Evolutionary conservation across 2,329 filamentous ascomycete species (phyloP), one percentile per base, ranked within the genome.

Genomic region (Dothistroma pini): DNA sequence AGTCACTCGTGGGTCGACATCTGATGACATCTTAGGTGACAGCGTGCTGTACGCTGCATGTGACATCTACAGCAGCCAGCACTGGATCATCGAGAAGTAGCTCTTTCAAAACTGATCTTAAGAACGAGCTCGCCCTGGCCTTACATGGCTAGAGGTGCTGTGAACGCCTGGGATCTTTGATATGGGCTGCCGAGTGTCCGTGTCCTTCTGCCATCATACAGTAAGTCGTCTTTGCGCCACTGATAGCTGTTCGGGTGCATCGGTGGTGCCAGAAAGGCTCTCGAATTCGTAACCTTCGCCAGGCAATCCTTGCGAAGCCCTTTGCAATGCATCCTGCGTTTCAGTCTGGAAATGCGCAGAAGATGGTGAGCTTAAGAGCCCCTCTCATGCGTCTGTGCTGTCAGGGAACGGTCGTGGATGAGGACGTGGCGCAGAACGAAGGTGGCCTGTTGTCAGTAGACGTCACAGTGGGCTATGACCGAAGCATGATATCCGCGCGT

Each of bases 31-130:
- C 77, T 47, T 72, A 75, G 0, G 80, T 81, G 0, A 80, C 81
- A 0, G 79, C 82, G 66, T 84, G 84, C 62, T 84, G 83, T 4
- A 82, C 81, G 63, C 83, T 84, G 66, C 83, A 85, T 29, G 78
- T 78, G 1, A 79, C 79, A 0, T 79, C 81, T 4, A 85, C 78
- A 19, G 70, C 69, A 12, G 76, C 67, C 0, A 82, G 82, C 0
- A 79, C 72, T 10, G 69, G 58, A 5, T 66, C 61, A 2, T 63
- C 72, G 2, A 77, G 77, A 61, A 84, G 83, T 3, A 84, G 66
- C n/a, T 77, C 74, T 69, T 77, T 74, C 63, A 82, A 84, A 0
- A 78, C 80, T 29, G 74, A 71, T 49, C 78, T 78, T 62, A 80
- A 83, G 61, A 79, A 78, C 38, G 78, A 76, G 0, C 81, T 80